Percentiles rank a stretch among this genome's conserved stretches.
phyloP scores from a whole-genome alignment of 2,329 filamentous ascomycete genomes.

The Trichoderma citrinoviride region DNA sequence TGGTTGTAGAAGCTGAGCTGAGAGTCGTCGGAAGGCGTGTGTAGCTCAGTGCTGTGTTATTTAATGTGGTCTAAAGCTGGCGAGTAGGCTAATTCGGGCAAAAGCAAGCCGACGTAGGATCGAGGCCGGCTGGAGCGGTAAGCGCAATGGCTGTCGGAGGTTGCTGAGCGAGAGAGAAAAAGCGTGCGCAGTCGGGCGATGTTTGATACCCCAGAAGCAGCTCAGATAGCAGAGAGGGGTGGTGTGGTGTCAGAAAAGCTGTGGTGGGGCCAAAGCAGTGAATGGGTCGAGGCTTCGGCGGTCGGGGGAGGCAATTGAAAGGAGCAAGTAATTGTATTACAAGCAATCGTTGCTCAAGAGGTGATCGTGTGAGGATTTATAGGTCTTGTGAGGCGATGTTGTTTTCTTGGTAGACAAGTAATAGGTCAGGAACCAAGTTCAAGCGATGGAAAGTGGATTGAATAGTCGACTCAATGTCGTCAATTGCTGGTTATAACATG shows the following conservation, averaged over 20 bases:
- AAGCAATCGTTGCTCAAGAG: neutral
- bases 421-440: no score
- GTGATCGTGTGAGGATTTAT: neutral
- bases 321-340: neutral
- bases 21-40: neutral
- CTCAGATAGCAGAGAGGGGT: constrained; percentile 7
- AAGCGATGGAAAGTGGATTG: no score
- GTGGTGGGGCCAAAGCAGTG: constrained; percentile 3
- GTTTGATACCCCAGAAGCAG: neutral
- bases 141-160: neutral
- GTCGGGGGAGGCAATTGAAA: neutral
- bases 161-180: neutral
- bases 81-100: neutral
- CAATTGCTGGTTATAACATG: neutral
- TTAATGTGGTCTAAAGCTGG: neutral
- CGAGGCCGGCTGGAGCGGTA: constrained; percentile 12
- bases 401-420: no score
- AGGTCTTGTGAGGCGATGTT: no score
- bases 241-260: constrained; percentile 13
- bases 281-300: constrained; percentile 3
- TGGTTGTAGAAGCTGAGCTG: neutral
- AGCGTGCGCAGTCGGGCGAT: constrained; percentile 5
- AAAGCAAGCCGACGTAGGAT: neutral
- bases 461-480: neutral
- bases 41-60: neutral